Base-by-base conservation (phyloP, 805 yeast genomes). In the Candida taoyuanica region DNA sequence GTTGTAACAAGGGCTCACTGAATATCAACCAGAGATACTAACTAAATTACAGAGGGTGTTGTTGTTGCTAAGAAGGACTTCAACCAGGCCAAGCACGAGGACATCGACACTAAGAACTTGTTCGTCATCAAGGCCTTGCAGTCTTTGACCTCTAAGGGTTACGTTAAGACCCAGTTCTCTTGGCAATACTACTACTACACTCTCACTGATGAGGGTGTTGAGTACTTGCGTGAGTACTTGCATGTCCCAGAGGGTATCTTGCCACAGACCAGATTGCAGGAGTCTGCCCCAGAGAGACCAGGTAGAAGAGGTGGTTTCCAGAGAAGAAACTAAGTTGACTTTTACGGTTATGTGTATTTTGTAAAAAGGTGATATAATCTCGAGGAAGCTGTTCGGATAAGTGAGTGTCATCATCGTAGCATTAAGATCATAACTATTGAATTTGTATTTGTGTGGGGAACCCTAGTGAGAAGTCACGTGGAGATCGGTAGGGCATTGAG, bases 121-220 rank as follows among this genome's bases (percentile, higher is more conserved):
- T 93, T 71, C 69, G 98, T 76, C 64, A 87, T 93, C 81, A 93
- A 93, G 84, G 97, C 99, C 67, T 82, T 93, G 73, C 99, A 93
- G 78, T 91, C 98, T 53, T 86, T 93, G 73, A 87, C 95, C 67
- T 93, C 98, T 52, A 87, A 84, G 74, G 99, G 99, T 71, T 93
- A 66, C 83, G 98, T 93, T 74, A 88, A 91, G 86, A 93, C 99
- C 63, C 98, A 88, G 77, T 93, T 91, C 84, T 91, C 98, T 66
- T 93, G 99, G 99, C 97, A 89, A 82, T 87, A 87, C 82, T 93
- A 93, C 79, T 93, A 93, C 95, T 93, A 93, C 94, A 87, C 98
- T 79, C 85, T 93, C 70, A 93, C 98, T 69, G 98, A 93, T 69
- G 96, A 86, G 75, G 99, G 99, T 83, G 91, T 93, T 56, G 96